These are phyloP conservation scores for Clavispora asparagi DNA, from an alignment of 805 yeast species.

Conservation along the genomic window DNA sequence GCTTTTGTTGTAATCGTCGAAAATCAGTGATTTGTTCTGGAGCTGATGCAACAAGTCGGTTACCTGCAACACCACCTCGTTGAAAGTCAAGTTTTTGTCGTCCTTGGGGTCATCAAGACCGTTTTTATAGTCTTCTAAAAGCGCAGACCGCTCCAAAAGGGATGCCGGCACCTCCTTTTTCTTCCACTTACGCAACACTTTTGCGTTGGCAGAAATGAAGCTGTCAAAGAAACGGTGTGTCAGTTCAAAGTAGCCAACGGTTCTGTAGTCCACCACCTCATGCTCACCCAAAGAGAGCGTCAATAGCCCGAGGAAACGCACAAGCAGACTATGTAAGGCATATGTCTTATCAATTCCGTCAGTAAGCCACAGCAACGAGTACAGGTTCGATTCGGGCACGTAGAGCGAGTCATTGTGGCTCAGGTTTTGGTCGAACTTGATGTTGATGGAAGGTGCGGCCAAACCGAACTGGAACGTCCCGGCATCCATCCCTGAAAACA, in stretches of 20 bases:
- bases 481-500: conserved; percentile 20
- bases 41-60: conserved; percentile 20
- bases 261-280: conserved; percentile 30
- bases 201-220: conserved; percentile 11
- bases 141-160: conserved; percentile 15
- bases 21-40: conserved; percentile 26
- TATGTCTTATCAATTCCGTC: conserved; percentile 20
- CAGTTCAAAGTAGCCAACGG: conserved; percentile 16
- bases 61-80: conserved; percentile 10
- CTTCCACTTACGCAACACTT: conserved; percentile 18
- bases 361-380: conserved; percentile 27
- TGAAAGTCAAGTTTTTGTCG: conserved; percentile 6
- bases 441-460: conserved; percentile 26
- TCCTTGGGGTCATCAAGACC: not conserved
- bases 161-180: conserved; percentile 12
- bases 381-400: conserved; percentile 32
- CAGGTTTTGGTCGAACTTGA: conserved; percentile 28
- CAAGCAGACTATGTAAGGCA: conserved; percentile 31
- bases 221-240: conserved; percentile 15
- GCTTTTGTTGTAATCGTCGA: conserved; percentile 43
- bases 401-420: conserved; percentile 23
- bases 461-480: conserved; percentile 28
- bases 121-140: conserved; percentile 18
- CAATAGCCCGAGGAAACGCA: conserved; percentile 32
- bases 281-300: conserved; percentile 34